Evolutionary conservation across 1,284 basidiomycete genomes (phyloP), one percentile per base, ranked within the genome.

Genomic region (Rhizopogon parksii): DNA sequence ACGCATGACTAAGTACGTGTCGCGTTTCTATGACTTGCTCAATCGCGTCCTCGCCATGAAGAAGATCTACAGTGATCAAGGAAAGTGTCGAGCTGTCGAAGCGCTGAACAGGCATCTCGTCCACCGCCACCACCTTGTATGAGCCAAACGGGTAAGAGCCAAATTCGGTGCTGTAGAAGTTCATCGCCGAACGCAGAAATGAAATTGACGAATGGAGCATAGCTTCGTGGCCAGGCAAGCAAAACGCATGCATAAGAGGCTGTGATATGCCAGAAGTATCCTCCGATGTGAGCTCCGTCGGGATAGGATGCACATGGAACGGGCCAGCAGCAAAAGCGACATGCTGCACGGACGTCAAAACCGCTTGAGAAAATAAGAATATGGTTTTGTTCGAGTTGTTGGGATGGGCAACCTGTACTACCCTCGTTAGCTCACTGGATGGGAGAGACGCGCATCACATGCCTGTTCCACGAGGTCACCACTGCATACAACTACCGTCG

Each of bases 141-240:
- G 95, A 95, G 19, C 87, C 83, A 67, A 95, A 99, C 0, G 96
- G 96, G 66, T 97, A 99, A 2, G 94, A 95, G 27, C 95, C 95
- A 60, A 88, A 96, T 65, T 97, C 94, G 19, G 87, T 85, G 15
- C 85, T 82, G 68, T 91, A 96, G 69, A 91, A 97, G 59, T 82
- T 85, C 87, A 99, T 93, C 5, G 95, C 91, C 21, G 85, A 81
- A 36, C 92, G 85, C 54, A 96, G 77, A 65, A 88, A 89, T 5
- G 82, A 75, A 2, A 88, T 85, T 19, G 92, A 85, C 12, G 78
- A 72, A 3, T 78, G 64, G 30, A 92, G 74, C 60, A 85, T 74
- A 35, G 83, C 75, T 61, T 88, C 87, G 55, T 91, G 82, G 5
- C 93, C 95, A 1, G 94, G 94, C 21, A 97, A 75, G 66, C 93